A percentile compares a stretch with the other conserved stretches of the same genome.
Conservation (phyloP, 2,329 filamentous ascomycete genomes). For the Phialophora verrucosa region DNA sequence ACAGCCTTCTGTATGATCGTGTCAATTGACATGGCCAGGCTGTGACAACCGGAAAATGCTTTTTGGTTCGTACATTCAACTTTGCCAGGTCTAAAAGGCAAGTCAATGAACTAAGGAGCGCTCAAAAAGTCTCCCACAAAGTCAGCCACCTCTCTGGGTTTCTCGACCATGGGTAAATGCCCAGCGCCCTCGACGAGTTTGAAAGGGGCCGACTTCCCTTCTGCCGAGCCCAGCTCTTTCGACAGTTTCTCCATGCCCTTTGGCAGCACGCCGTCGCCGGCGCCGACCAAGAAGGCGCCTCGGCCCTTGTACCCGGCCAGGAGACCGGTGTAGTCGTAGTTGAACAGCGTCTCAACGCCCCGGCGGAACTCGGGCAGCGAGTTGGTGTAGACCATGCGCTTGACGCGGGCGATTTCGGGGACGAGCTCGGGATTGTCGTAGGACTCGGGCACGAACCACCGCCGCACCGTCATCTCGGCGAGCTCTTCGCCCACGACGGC, state of each 20-base stretch:
- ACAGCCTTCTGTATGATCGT: neutral
- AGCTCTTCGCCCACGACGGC: slow-evolving; percentile 67
- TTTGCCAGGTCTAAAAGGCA: neutral
- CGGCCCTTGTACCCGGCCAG: slow-evolving; percentile 19
- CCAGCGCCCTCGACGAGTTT: slow-evolving; percentile 72
- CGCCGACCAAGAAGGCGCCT: slow-evolving; percentile 26
- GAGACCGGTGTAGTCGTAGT: slow-evolving; percentile 25
- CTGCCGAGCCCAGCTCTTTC: slow-evolving; percentile 66
- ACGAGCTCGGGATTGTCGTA: slow-evolving; percentile 61
- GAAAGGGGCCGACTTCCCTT: slow-evolving; percentile 66
- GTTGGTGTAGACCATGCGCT: slow-evolving; percentile 72
- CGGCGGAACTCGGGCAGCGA: slow-evolving; percentile 67
- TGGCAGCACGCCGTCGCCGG: slow-evolving; percentile 71
- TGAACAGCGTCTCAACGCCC: slow-evolving; percentile 22
- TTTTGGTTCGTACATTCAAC: neutral
- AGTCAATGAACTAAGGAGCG: neutral
- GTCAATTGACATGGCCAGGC: neutral
- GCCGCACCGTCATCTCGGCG: slow-evolving; percentile 71
- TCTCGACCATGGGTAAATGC: slow-evolving; percentile 84
- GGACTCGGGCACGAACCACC: slow-evolving; percentile 72
- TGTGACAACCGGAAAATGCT: neutral
- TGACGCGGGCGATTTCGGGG: slow-evolving; percentile 63
- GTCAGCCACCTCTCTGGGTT: slow-evolving; percentile 57
- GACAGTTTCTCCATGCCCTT: slow-evolving; percentile 66
- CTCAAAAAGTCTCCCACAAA: slow-evolving; percentile 21